These are phyloP conservation scores for Cicer bijugum DNA, from an alignment of 306 rosid genomes.

Conservation along the genomic window DNA sequence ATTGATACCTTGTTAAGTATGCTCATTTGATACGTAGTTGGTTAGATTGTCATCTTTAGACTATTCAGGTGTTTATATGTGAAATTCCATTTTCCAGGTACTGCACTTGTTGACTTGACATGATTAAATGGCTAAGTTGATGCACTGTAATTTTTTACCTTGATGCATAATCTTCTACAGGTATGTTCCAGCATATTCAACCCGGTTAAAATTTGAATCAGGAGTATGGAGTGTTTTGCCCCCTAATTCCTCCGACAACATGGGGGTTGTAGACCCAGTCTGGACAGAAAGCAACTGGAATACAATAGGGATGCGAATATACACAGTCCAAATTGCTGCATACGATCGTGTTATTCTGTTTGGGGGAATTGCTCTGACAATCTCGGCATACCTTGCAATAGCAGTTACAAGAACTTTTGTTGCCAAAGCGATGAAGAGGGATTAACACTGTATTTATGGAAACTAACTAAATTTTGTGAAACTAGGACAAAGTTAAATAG, in stretches of 20 bases:
- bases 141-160: slow-evolving; percentile 28
- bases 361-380: slow-evolving; percentile 68
- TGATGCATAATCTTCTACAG: slow-evolving; percentile 51
- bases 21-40: slow-evolving; percentile 14
- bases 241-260: slow-evolving; percentile 69
- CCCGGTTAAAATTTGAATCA: slow-evolving; percentile 70
- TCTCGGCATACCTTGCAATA: slow-evolving; percentile 70
- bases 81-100: slow-evolving; percentile 17
- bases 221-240: slow-evolving; percentile 79
- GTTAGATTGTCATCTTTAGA: slow-evolving; percentile 22
- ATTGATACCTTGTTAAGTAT: slow-evolving; percentile 11
- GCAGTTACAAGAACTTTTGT: slow-evolving; percentile 56
- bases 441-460: slow-evolving; percentile 49
- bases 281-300: slow-evolving; percentile 99
- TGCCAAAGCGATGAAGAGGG: slow-evolving; percentile 73
- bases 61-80: neutral
- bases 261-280: slow-evolving; percentile 76
- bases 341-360: slow-evolving; percentile 71
- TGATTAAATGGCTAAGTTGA: slow-evolving; percentile 29
- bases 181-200: slow-evolving; percentile 94
- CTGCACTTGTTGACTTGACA: slow-evolving; percentile 31
- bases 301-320: slow-evolving; percentile 70
- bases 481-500: slow-evolving; percentile 39
- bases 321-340: slow-evolving; percentile 61
- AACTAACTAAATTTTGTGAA: slow-evolving; percentile 42